These are phyloP conservation scores for Moniliella sp. DNA, from an alignment of 1,284 basidiomycete genomes.

Conservation along the genomic window DNA sequence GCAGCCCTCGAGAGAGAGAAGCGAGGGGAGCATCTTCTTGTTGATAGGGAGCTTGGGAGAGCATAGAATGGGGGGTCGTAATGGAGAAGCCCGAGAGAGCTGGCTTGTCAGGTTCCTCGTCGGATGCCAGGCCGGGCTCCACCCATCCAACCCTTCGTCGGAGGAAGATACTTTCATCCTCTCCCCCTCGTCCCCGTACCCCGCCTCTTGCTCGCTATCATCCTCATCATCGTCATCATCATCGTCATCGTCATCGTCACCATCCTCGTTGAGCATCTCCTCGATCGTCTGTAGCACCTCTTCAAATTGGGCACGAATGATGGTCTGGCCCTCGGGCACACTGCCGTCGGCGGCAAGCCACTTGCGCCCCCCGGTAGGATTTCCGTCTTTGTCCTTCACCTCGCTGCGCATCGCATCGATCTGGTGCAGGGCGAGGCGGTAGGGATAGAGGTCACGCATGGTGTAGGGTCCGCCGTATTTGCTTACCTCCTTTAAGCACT, in stretches of 20 bases:
- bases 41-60: no score
- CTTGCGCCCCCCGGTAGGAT: no score
- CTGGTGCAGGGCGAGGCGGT: constrained; percentile 81
- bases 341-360: constrained; percentile 43
- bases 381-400: constrained; percentile 49
- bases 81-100: no score
- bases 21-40: no score
- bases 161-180: no score
- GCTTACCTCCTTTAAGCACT: constrained; percentile 83
- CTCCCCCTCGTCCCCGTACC: no score
- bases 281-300: constrained; percentile 88
- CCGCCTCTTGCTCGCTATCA: constrained; percentile 1
- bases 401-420: constrained; percentile 80
- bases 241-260: background rate
- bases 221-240: constrained; percentile 1
- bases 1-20: no score
- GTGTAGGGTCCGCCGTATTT: constrained; percentile 90
- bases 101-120: no score
- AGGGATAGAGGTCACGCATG: constrained; percentile 87
- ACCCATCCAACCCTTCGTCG: no score
- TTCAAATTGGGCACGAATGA: constrained; percentile 79
- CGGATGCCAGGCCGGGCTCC: no score
- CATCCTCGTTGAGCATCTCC: constrained; percentile 9
- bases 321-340: constrained; percentile 87
- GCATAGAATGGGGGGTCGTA: no score